phyloP scores from a whole-genome alignment of 2,329 filamentous ascomycete genomes.

The Cercospora canescens region DNA sequence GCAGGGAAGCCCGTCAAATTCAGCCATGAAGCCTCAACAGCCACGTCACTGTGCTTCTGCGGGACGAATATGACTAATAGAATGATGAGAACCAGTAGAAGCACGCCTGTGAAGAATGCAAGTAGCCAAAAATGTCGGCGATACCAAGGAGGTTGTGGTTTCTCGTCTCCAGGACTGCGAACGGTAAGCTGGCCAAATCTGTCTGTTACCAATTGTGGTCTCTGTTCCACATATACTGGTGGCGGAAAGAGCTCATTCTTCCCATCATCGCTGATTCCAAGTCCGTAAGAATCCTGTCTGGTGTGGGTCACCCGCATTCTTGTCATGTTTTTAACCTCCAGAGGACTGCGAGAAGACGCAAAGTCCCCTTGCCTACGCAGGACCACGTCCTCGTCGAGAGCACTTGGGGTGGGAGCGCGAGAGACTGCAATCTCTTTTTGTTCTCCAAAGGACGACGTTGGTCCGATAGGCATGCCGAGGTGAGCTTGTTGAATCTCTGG shows the following conservation, averaged over 20 bases:
- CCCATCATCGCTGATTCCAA: constrained; percentile 25
- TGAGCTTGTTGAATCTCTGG: constrained; percentile 34
- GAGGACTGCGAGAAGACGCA: neutral
- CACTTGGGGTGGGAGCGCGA: constrained; percentile 6
- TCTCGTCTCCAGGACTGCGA: constrained; percentile 23
- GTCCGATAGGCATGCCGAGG: constrained; percentile 29
- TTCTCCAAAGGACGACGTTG: constrained; percentile 28
- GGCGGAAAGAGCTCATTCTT: constrained; percentile 28
- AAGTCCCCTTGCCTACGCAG: neutral
- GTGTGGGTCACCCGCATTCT: constrained; percentile 18
- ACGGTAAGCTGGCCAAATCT: constrained; percentile 35
- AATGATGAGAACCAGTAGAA: constrained; percentile 39
- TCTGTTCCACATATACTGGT: constrained; percentile 22
- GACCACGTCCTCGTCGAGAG: neutral
- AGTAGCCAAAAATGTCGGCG: constrained; percentile 33
- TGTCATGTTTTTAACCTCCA: neutral
- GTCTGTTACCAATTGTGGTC: constrained; percentile 30
- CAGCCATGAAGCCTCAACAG: constrained; percentile 64
- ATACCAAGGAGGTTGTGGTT: constrained; percentile 27
- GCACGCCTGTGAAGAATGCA: constrained; percentile 33
- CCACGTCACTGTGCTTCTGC: constrained; percentile 39
- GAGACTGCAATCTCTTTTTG: constrained; percentile 26
- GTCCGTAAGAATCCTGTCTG: constrained; percentile 28
- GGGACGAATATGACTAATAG: constrained; percentile 43
- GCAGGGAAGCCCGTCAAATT: constrained; percentile 85